phyloP scores from a whole-genome alignment of 257 asterid species.

The Ilex aquifolium region DNA sequence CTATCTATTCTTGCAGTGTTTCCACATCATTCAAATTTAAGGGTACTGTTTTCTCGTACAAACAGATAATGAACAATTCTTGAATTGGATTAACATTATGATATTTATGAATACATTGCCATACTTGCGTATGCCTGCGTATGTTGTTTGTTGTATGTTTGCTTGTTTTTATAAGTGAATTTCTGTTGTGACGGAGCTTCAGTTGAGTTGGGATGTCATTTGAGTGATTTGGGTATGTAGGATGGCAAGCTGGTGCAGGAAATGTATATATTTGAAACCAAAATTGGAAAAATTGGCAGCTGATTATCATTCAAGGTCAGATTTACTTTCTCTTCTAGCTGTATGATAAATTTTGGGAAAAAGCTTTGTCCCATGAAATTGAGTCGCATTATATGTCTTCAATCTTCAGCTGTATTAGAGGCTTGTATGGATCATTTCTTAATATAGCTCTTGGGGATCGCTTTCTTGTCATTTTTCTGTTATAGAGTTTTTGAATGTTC shows the following conservation, averaged over 20 bases:
- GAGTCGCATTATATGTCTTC: neutral
- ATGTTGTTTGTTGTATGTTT: neutral
- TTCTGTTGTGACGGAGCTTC: slow-evolving; percentile 22
- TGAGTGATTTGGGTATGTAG: slow-evolving; percentile 46
- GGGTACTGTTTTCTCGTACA: too few relatives aligned
- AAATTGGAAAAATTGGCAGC: slow-evolving; percentile 90
- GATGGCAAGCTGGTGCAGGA: slow-evolving; percentile 98
- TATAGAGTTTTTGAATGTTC: neutral
- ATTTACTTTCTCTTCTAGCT: neutral
- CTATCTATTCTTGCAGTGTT: too few relatives aligned
- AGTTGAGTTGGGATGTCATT: neutral
- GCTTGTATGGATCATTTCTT: neutral
- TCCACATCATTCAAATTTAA: too few relatives aligned
- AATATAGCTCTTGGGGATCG: neutral
- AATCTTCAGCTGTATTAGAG: too few relatives aligned
- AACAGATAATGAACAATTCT: too few relatives aligned
- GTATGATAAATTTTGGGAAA: neutral
- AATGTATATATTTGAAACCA: slow-evolving; percentile 90
- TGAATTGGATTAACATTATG: too few relatives aligned
- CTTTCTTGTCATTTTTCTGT: neutral
- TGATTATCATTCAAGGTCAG: slow-evolving; percentile 79
- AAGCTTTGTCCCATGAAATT: neutral
- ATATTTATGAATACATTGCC: too few relatives aligned
- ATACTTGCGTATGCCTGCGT: neutral
- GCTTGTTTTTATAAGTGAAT: slow-evolving; percentile 11